Base-by-base conservation (phyloP, 2,329 filamentous ascomycete genomes). In the Podosphaera fusca region DNA sequence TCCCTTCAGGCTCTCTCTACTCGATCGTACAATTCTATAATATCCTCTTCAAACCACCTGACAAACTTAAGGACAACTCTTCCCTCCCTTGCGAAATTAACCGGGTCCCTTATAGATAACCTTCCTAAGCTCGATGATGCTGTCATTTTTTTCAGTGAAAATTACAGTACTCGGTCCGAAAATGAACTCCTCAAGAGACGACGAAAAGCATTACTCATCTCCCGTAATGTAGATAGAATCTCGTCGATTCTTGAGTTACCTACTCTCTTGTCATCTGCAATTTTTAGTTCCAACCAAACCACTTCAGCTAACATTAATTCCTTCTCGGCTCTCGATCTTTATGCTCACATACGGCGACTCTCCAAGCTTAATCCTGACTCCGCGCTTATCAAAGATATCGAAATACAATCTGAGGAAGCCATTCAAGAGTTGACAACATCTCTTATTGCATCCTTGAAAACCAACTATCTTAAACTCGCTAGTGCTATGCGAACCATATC, bases 161-260 rank as follows among this genome's bases (percentile, higher is more conserved):
- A 82, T 47, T 95, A 95, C 68, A 84, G 83, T 69, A 85, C 85
- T 65, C 80, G 78, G 57, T 76, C 76, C 56, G 80, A 84, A 59
- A 83, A 81, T 81, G 55, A 70, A 8, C 72, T 87, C 0, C 74
- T 95, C 34, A 81, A 82, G 55, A 73, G 82, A 33, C 79, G 92
- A 62, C 86, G 85, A 64, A 82, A 84, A 66, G 85, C 87, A 0
- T 78, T 95, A 65, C 75, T 94, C 30, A 74, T 96, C 14, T 80
- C 87, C 21, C 79, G 86, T 53, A 96, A 95, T 67, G 83, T 90
- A 34, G 90, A 95, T 68, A 81, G 90, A 57, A 75, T 96, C 2
- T 84, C 88, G 35, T 89, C 95, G 67, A 82, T 96, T 36, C 79
- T 98, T 59, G 90, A 96, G 65, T 77, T 98, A 35, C 92, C 92